Evolutionary conservation across 176 grass and related monocot species (phyloP).

Genomic region (Oryza longistaminata): DNA sequence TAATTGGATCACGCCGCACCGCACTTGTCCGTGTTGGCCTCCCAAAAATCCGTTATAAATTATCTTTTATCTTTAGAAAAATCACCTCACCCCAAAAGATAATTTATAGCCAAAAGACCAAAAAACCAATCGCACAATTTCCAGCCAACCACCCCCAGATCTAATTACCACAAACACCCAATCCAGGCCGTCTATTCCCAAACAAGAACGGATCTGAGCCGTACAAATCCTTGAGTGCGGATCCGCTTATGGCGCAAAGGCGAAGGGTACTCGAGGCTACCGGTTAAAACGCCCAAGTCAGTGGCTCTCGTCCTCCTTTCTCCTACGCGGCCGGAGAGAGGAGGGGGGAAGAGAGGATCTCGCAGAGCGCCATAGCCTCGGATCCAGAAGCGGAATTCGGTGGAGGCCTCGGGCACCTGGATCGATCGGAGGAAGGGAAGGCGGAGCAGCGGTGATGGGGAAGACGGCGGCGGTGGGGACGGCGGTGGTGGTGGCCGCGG

Average conservation of each 20-base stretch:
- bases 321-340: constrained; percentile 30
- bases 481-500: constrained; percentile 71
- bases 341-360: not conserved
- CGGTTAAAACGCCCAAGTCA: constrained; percentile 52
- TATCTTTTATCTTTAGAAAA: not conserved
- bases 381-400: constrained; percentile 35
- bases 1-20: not conserved
- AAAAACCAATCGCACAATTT: not conserved
- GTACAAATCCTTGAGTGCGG: constrained; percentile 19
- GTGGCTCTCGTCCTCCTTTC: constrained; percentile 32
- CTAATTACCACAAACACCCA: not conserved
- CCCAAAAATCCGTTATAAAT: not conserved
- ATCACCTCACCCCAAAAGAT: not conserved
- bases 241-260: constrained; percentile 48
- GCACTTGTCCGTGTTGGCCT: not conserved
- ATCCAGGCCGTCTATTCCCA: not conserved
- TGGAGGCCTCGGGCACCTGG: not conserved
- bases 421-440: not conserved
- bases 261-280: not conserved
- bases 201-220: not conserved
- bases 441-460: constrained; percentile 45
- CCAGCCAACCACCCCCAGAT: not conserved
- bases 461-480: constrained; percentile 59
- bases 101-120: not conserved
- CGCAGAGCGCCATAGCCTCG: not conserved